Evolutionary conservation across 768 basidiomycete genomes (phyloP).

Genomic region (Leccinellum luteum): DNA sequence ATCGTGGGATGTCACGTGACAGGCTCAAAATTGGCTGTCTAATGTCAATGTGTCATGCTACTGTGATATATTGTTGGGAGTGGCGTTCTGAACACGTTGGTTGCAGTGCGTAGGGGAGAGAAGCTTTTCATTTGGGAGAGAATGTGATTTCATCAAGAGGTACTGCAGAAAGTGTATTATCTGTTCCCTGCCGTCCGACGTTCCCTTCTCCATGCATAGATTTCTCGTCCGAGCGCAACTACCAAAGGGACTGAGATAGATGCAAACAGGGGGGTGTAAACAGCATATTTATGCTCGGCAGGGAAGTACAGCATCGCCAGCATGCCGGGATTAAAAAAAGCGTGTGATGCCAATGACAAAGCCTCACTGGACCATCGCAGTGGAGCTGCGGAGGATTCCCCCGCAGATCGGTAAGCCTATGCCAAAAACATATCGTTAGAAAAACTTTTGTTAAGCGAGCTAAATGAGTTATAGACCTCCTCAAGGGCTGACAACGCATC

Average conservation of each 20-base stretch:
- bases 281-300: slow-evolving; percentile 95
- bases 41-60: neutral
- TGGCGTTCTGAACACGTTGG: slow-evolving; percentile 13
- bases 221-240: slow-evolving; percentile 69
- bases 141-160: slow-evolving; percentile 8
- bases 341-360: slow-evolving; percentile 66
- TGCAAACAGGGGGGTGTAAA: slow-evolving; percentile 94
- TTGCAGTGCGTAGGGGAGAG: slow-evolving; percentile 12
- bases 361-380: slow-evolving; percentile 64
- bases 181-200: slow-evolving; percentile 9
- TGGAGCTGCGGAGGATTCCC: slow-evolving; percentile 30
- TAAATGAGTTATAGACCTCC: slow-evolving; percentile 45
- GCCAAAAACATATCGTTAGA: slow-evolving; percentile 11
- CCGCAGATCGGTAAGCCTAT: slow-evolving; percentile 24
- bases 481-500: slow-evolving; percentile 71
- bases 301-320: slow-evolving; percentile 95
- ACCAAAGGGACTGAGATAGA: slow-evolving; percentile 83
- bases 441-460: neutral
- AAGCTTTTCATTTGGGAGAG: slow-evolving; percentile 7
- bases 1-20: slow-evolving; percentile 27
- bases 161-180: slow-evolving; percentile 8
- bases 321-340: slow-evolving; percentile 98
- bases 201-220: slow-evolving; percentile 55
- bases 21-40: neutral
- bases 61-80: neutral